Conservation (phyloP, 306 rosid genomes). For the Cucurbita maxima region DNA sequence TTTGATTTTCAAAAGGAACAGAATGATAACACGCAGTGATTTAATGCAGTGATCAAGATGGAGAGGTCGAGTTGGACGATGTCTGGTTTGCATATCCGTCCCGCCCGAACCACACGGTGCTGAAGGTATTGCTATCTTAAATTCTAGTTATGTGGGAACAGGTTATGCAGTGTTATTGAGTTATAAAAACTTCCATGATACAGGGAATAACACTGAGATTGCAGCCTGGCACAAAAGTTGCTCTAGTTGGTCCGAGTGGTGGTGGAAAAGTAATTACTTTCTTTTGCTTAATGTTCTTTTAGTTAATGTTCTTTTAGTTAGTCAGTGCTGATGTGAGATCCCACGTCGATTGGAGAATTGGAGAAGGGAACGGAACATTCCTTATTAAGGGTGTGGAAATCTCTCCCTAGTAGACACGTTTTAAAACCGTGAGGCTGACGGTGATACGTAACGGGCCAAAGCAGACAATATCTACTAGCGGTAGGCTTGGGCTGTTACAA, state of each 20-base stretch:
- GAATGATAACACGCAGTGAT: background rate
- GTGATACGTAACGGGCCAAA: too few species aligned
- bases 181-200: background rate
- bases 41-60: constrained; percentile 51
- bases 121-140: constrained; percentile 33
- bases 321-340: too few species aligned
- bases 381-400: too few species aligned
- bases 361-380: too few species aligned
- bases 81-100: constrained; percentile 86
- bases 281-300: background rate
- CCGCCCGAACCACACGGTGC: constrained; percentile 58
- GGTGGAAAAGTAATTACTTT: constrained; percentile 56
- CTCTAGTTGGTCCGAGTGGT: constrained; percentile 90
- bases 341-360: too few species aligned
- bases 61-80: constrained; percentile 62
- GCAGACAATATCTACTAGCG: too few species aligned
- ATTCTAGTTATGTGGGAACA: background rate
- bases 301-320: background rate
- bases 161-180: background rate
- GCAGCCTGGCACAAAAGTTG: constrained; percentile 62
- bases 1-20: background rate
- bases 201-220: constrained; percentile 68
- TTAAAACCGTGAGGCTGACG: too few species aligned
- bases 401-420: too few species aligned
- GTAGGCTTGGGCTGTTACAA: too few species aligned